These are phyloP conservation scores for Ceratobasidium sp. DNA, from an alignment of 1,284 basidiomycete genomes.

Conservation along the genomic window DNA sequence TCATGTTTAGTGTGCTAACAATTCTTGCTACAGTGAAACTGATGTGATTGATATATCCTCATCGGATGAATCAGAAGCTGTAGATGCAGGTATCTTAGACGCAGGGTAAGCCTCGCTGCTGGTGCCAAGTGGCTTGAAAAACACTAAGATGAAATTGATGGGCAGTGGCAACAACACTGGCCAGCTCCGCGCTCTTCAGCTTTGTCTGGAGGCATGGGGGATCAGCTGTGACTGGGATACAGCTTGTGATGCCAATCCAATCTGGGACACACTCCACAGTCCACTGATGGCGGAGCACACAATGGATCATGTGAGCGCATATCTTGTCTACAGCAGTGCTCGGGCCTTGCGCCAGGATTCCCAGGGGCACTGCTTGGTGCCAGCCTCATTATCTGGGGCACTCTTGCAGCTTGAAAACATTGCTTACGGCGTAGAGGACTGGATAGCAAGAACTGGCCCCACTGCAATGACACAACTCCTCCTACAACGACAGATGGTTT, in stretches of 20 bases:
- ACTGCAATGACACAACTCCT: not conserved
- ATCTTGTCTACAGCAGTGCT: not conserved
- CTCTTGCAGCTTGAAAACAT: not conserved
- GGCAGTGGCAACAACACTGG: no score
- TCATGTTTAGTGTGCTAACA: no score
- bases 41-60: no score
- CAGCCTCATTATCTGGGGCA: not conserved
- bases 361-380: not conserved
- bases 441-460: not conserved
- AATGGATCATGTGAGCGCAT: not conserved
- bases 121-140: no score
- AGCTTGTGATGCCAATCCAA: not conserved
- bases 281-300: conserved; percentile 7
- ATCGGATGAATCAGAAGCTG: no score
- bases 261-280: not conserved
- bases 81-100: no score
- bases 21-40: no score
- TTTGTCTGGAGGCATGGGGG: not conserved
- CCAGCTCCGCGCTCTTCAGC: not conserved
- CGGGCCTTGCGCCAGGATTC: no score
- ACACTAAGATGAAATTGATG: no score
- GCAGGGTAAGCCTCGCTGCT: no score
- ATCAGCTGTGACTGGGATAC: not conserved
- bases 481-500: not conserved
- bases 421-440: not conserved